phyloP scores from a whole-genome alignment of 2,329 filamentous ascomycete species.

The Pleoardoris graminearum region DNA sequence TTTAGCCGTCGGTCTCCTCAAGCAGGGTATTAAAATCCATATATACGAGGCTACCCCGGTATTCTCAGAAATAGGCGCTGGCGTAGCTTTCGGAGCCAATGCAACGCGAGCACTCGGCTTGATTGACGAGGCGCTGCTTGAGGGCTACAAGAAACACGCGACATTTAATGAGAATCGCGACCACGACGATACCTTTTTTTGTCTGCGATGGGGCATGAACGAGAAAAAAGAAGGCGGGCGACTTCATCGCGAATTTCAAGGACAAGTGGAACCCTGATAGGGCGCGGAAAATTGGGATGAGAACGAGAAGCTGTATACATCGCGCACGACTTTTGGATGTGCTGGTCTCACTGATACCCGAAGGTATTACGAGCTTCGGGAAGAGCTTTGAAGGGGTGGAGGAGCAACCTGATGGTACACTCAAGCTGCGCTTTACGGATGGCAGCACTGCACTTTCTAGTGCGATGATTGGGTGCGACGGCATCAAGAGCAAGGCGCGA shows the following conservation, averaged over 20 bases:
- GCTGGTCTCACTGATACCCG: neutral
- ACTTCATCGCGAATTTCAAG: too few relatives aligned
- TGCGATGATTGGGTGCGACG: constrained; percentile 16
- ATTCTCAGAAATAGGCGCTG: constrained; percentile 25
- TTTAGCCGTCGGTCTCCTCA: constrained; percentile 17
- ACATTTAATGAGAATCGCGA: too few relatives aligned
- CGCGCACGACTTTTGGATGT: neutral
- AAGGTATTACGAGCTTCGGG: neutral
- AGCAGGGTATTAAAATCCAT: constrained; percentile 15
- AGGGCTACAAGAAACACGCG: too few relatives aligned
- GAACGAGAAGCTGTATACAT: constrained; percentile 18
- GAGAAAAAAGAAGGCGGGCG: too few relatives aligned
- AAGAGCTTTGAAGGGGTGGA: neutral
- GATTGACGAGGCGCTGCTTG: too few relatives aligned
- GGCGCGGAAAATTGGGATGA: too few relatives aligned
- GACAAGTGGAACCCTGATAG: too few relatives aligned
- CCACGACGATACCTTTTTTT: too few relatives aligned
- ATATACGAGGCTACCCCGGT: constrained; percentile 20
- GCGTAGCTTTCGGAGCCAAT: constrained; percentile 49
- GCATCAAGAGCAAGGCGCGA: neutral
- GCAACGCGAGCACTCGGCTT: constrained; percentile 54
- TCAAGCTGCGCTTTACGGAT: neutral
- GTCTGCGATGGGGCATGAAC: too few relatives aligned
- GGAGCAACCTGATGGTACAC: neutral
- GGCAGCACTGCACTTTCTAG: neutral